Conservation (phyloP, 768 basidiomycete species). For the Gautieria morchelliformis region DNA sequence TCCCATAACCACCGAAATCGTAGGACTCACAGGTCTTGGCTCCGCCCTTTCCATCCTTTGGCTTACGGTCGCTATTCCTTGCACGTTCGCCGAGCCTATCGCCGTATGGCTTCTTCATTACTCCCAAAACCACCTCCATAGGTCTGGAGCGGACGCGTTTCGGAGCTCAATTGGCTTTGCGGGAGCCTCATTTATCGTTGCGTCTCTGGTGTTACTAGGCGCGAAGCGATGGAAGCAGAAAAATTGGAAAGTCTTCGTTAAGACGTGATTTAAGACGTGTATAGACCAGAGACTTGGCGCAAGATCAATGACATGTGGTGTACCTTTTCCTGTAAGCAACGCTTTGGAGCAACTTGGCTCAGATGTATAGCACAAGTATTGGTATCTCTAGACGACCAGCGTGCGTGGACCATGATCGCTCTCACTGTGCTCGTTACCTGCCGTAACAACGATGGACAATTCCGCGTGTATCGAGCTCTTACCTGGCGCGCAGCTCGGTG, state of each 20-base stretch:
- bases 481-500: slow-evolving; percentile 57
- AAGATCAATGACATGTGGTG: too few relatives aligned
- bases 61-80: slow-evolving; percentile 2
- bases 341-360: too few relatives aligned
- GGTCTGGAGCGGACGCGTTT: slow-evolving; percentile 6
- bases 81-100: slow-evolving; percentile 8
- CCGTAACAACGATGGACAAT: slow-evolving; percentile 70
- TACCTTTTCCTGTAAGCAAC: too few relatives aligned
- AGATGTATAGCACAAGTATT: too few relatives aligned
- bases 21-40: slow-evolving; percentile 12
- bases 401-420: too few relatives aligned
- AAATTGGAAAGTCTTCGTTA: slow-evolving; percentile 8
- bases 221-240: slow-evolving; percentile 15
- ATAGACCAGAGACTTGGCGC: too few relatives aligned
- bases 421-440: too few relatives aligned
- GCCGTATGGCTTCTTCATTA: slow-evolving; percentile 8
- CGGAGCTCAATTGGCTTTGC: slow-evolving; percentile 12
- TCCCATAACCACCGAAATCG: slow-evolving; percentile 12
- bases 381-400: too few relatives aligned
- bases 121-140: slow-evolving; percentile 6
- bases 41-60: slow-evolving; percentile 10
- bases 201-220: slow-evolving; percentile 10
- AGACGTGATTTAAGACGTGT: slow-evolving; percentile 1
- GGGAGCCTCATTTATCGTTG: slow-evolving; percentile 12
- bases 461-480: slow-evolving; percentile 77